A percentile compares a stretch with the other conserved stretches of the same genome.
Evolutionary conservation across 495 filamentous ascomycete species (phyloP).

Genomic region (Clohesyomyces aquaticus): DNA sequence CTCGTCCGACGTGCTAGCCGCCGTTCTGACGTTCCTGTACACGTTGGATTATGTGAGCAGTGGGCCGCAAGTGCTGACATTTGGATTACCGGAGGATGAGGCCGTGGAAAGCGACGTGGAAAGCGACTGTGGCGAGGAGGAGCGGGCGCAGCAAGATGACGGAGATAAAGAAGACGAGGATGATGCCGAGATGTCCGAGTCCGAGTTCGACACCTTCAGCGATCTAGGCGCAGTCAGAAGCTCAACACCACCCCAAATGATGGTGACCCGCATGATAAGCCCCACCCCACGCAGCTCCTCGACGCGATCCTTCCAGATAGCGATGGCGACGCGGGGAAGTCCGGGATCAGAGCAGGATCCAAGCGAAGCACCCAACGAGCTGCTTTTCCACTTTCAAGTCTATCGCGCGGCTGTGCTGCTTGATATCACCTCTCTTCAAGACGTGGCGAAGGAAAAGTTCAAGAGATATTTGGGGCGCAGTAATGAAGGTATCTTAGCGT

Average conservation of each 20-base stretch:
- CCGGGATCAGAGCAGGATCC: conserved; percentile 6
- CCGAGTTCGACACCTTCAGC: neutral
- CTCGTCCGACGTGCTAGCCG: conserved; percentile 32
- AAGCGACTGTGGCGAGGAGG: too few species aligned
- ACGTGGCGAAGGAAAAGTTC: conserved; percentile 27
- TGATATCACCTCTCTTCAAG: conserved; percentile 16
- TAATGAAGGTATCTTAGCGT: conserved; percentile 20
- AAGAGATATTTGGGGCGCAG: conserved; percentile 15
- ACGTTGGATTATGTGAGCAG: conserved; percentile 30
- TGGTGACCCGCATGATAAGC: too few species aligned
- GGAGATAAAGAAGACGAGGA: too few species aligned
- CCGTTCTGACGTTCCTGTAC: conserved; percentile 37
- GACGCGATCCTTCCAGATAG: neutral
- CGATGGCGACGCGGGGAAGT: neutral
- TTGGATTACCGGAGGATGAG: conserved; percentile 21
- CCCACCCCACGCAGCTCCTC: neutral
- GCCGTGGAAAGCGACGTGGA: neutral
- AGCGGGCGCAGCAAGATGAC: too few species aligned
- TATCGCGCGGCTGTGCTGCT: conserved; percentile 26
- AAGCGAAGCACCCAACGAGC: conserved; percentile 20
- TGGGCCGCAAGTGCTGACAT: conserved; percentile 9
- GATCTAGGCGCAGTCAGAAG: neutral
- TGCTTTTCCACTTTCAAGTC: conserved; percentile 25
- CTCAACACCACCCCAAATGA: too few species aligned
- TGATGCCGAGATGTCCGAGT: too few species aligned